Base-by-base conservation (phyloP, 495 filamentous ascomycete species). In the Aspergillus nanangensis region DNA sequence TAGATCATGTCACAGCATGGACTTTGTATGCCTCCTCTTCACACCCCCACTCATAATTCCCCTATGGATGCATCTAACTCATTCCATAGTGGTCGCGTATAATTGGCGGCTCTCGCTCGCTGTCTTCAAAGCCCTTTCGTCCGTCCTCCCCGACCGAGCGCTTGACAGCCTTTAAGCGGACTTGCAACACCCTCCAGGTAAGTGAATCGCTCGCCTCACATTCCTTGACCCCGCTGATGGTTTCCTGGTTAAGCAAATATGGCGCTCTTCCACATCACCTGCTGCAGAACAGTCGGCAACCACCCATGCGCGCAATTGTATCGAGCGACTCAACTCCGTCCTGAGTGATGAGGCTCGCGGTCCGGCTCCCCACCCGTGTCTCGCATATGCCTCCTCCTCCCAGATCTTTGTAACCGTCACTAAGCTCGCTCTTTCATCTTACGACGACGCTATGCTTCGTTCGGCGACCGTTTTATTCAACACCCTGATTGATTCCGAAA, bases 401-500 rank as follows among this genome's bases (percentile, higher is more conserved):
- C 88, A 92, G 59, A 82, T 96, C 37, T 97, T 91, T 61, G 81
- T 88, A 10, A 83, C 86, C 1, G 79, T 97, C 38, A 86, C 88
- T 29, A 87, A 92, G 63, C 86, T 96, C 44, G 90, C 89, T 4
- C 77, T 84, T 1, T 81, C 80, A 1, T 86, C 85, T 20, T 82
- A 86, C 56, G 83, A 90, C 60, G 88, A 92, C 47, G 81, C 72
- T 57, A 78, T 95, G 50, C 80, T 95, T 44, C 78, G 82, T 33
- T 87, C 87, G 51, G 86, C 84, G n/a, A 84, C 96, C 25, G 68
- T 79, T 11, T 79, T 95, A 52, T 96, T 95, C 66, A 86, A 85
- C 34, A 88, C 86, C 5, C 75, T 99, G 37, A 86, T 99, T 50
- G 92, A 99, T 54, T 91, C 88, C 60, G 92, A 96, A 62, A 90